Evolutionary conservation across 2,329 filamentous ascomycete genomes (phyloP).

Genomic region (Diaporthe sp.): DNA sequence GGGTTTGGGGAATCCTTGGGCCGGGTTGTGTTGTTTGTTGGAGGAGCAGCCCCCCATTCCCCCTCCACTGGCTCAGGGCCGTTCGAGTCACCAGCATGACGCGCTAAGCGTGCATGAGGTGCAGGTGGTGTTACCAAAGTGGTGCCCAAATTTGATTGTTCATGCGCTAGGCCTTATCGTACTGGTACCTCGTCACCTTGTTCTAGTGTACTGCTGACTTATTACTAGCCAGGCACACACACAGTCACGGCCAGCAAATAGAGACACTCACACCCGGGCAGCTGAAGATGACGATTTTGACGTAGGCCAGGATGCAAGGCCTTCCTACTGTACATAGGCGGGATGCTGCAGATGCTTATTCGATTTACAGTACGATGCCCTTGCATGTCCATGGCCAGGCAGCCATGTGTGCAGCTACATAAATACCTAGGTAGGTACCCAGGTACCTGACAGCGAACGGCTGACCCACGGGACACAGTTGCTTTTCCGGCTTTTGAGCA

Average conservation of each 20-base stretch:
- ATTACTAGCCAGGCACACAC: conserved; percentile 12
- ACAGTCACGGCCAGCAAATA: neutral
- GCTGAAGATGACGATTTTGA: neutral
- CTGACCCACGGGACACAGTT: conserved; percentile 11
- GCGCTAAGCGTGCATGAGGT: conserved; percentile 14
- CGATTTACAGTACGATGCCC: neutral
- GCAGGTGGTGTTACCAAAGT: conserved; percentile 13
- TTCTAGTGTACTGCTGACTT: neutral
- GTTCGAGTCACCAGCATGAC: conserved; percentile 20
- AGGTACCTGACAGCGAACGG: neutral
- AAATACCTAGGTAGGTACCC: too few species aligned
- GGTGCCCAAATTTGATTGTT: neutral
- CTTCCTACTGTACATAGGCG: neutral
- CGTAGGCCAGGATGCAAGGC: neutral
- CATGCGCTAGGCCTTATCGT: neutral
- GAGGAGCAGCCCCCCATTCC: conserved; percentile 10
- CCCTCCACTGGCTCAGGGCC: conserved; percentile 9
- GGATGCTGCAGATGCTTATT: neutral
- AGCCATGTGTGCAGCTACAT: neutral
- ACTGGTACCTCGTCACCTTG: neutral
- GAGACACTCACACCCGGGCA: neutral
- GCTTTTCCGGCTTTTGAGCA: neutral
- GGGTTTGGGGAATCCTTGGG: conserved; percentile 4
- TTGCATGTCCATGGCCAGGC: neutral
- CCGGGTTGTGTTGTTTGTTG: conserved; percentile 18